Base-by-base conservation (phyloP, 2,329 filamentous ascomycete genomes). In the Claviceps cyperi region DNA sequence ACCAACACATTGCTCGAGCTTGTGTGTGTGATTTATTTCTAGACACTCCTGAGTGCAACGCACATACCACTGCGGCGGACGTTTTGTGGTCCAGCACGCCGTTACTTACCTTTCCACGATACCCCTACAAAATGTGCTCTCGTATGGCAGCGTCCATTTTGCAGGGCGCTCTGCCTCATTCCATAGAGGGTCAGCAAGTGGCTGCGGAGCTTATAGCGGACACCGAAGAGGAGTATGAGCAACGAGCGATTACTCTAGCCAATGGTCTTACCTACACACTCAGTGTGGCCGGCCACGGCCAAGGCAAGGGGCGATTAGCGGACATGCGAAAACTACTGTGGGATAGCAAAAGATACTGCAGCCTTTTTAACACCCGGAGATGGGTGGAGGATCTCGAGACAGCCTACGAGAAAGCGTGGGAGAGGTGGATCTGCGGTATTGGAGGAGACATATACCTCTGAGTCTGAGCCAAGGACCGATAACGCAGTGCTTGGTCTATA, bases 101-200 rank as follows among this genome's bases (percentile, higher is more conserved):
- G 5, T 71, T 98, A 21, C 73, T 98, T 28, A 98, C 92, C 0
- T 74, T 92, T 32, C 90, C 92, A 11, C 80, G 92, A 37, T 96
- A 97, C 65, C 79, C 85, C 47, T 96, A 96, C 69, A 98, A 98
- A 68, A 98, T 98, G 92, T 98, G 92, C 66, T 94, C 88, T 43
- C 85, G 92, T 49, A 98, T 98, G 85, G 92, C 91, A 6, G 90
- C 92, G 6, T 95, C 88, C 11, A 97, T 98, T 51, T 74, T 98
- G 32, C 86, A 81, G 55, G 92, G 92, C 15, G 92, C 92, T 0
- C 69, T 98, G 3, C 92, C 92, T 0, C 83, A 81, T 56, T 75
- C 72, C 0, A 67, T 72, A 1, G 78, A 80, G n/a, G 89, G 91
- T 3, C 68, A 70, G 6, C 71, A 70, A 51, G 86, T 84, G 0